Percentiles rank a stretch among this genome's conserved stretches.
Conservation (phyloP, 2,329 filamentous ascomycete species). For the Emmonsia crescens region DNA sequence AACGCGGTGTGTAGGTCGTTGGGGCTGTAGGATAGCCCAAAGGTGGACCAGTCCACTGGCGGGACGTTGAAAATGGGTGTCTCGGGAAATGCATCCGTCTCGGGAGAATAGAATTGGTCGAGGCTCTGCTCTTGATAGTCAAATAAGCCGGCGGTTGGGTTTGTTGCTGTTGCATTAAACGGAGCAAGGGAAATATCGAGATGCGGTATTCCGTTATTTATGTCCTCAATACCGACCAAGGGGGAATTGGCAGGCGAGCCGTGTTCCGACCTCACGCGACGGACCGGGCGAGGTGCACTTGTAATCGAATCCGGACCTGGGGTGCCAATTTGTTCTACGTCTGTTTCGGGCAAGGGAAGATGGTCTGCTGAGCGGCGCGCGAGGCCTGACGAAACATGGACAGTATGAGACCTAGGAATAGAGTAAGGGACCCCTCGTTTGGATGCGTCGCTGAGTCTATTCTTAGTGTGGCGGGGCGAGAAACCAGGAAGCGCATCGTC, state of each 20-base stretch:
- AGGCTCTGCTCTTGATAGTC: conserved; percentile 29
- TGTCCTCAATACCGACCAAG: conserved; percentile 20
- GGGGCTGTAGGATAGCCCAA: conserved; percentile 31
- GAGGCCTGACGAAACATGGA: conserved; percentile 36
- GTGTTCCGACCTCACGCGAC: conserved; percentile 36
- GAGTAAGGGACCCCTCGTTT: conserved; percentile 54
- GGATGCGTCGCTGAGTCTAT: conserved; percentile 50
- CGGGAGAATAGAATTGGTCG: conserved; percentile 34
- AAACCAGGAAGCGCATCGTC: conserved; percentile 51
- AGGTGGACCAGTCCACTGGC: conserved; percentile 39
- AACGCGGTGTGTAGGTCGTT: conserved; percentile 28
- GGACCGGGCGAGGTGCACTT: conserved; percentile 22
- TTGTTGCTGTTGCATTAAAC: conserved; percentile 24
- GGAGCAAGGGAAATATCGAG: conserved; percentile 31
- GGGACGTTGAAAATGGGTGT: conserved; percentile 31
- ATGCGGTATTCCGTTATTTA: conserved; percentile 27
- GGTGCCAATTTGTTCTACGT: conserved; percentile 17
- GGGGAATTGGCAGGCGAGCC: conserved; percentile 35
- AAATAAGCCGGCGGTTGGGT: conserved; percentile 24
- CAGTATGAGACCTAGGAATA: conserved; percentile 44
- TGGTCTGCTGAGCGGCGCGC: conserved; percentile 44
- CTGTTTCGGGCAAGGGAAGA: conserved; percentile 33
- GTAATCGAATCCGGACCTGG: conserved; percentile 22
- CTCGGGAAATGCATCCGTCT: conserved; percentile 30
- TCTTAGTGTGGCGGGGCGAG: conserved; percentile 54